A percentile compares a stretch with the other conserved stretches of the same genome.
phyloP scores from a whole-genome alignment of 148 eudicot species.

The Diospyros lotus region DNA sequence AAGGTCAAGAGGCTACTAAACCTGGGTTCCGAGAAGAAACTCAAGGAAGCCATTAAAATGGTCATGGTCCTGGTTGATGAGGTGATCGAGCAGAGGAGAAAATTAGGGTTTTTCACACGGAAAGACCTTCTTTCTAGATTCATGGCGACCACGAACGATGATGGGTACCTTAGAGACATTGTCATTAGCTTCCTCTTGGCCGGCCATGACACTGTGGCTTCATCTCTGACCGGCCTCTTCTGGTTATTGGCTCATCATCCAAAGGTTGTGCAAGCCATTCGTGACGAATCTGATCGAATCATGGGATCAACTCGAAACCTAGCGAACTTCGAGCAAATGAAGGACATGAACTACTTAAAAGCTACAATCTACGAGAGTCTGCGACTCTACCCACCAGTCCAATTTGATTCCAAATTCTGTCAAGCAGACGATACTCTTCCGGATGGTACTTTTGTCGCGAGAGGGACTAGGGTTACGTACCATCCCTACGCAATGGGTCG shows the following conservation, averaged over 20 bases:
- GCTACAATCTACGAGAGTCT: constrained; percentile 33
- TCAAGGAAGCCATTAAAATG: neutral
- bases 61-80: constrained; percentile 5
- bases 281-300: neutral
- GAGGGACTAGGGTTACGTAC: constrained; percentile 41
- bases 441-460: constrained; percentile 36
- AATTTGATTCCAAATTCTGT: constrained; percentile 44
- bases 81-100: neutral
- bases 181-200: constrained; percentile 19
- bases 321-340: constrained; percentile 25
- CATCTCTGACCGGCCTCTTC: constrained; percentile 19
- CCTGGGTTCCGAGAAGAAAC: constrained; percentile 14
- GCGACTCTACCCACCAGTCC: constrained; percentile 39
- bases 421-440: constrained; percentile 33
- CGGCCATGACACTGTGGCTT: constrained; percentile 21
- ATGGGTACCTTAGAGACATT: constrained; percentile 11
- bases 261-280: constrained; percentile 4
- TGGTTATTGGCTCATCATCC: constrained; percentile 16
- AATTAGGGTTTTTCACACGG: neutral
- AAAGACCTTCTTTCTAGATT: constrained; percentile 11
- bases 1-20: constrained; percentile 8
- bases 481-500: constrained; percentile 55
- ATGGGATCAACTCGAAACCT: neutral
- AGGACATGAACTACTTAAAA: constrained; percentile 35
- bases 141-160: neutral